Conservation (phyloP, 306 rosid genomes). For the Lotus japonicus region DNA sequence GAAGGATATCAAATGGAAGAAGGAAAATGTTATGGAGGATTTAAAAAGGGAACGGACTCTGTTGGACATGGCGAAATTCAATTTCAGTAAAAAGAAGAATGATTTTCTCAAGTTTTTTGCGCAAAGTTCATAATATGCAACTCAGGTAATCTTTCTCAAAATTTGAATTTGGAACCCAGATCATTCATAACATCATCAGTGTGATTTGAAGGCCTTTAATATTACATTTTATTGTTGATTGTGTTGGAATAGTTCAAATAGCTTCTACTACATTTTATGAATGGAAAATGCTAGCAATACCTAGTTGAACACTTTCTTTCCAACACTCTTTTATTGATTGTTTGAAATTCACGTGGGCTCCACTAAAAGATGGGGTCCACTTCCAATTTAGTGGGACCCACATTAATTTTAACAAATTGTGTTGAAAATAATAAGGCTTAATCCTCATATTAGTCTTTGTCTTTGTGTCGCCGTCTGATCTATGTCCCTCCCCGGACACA, state of each 20-base stretch:
- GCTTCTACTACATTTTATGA: too few relatives aligned
- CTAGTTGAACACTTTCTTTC: too few relatives aligned
- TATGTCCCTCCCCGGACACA: too few relatives aligned
- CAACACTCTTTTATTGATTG: too few relatives aligned
- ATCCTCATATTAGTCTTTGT: too few relatives aligned
- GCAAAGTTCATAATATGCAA: slow-evolving; percentile 56
- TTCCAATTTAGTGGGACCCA: too few relatives aligned
- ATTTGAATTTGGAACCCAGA: neutral
- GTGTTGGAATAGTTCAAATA: neutral
- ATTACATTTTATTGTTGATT: neutral
- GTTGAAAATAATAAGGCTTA: too few relatives aligned
- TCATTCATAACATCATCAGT: neutral
- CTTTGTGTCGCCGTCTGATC: too few relatives aligned
- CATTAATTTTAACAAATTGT: too few relatives aligned
- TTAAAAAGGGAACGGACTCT: slow-evolving; percentile 48
- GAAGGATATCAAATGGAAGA: slow-evolving; percentile 47
- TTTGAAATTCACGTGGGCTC: too few relatives aligned
- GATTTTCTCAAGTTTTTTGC: slow-evolving; percentile 71
- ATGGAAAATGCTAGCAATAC: too few relatives aligned
- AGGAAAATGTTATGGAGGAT: slow-evolving; percentile 60
- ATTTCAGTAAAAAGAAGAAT: slow-evolving; percentile 53
- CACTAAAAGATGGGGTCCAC: too few relatives aligned
- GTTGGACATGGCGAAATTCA: slow-evolving; percentile 49
- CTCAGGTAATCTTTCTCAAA: slow-evolving; percentile 56
- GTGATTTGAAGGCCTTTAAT: neutral